These are phyloP conservation scores for Wickerhamomyces subpelliculosus DNA, from an alignment of 805 yeast genomes.

Conservation along the genomic window DNA sequence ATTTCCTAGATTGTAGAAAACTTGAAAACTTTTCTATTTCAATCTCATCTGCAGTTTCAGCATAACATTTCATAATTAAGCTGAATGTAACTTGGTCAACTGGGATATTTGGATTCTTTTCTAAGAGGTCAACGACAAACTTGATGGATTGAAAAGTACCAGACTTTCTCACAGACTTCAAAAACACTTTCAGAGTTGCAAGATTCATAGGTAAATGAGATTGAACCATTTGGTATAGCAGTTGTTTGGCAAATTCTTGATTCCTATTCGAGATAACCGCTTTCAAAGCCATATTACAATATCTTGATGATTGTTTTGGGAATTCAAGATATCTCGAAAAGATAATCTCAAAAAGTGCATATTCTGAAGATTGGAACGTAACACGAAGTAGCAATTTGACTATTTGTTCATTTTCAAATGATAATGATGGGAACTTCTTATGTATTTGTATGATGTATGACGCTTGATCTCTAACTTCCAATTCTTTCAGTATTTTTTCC, in stretches of 20 bases:
- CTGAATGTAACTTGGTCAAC: slow-evolving; percentile 13
- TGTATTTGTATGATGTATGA: background rate
- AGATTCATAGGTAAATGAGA: slow-evolving; percentile 19
- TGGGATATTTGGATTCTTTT: slow-evolving; percentile 15
- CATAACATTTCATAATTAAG: slow-evolving; percentile 2
- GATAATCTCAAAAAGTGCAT: background rate
- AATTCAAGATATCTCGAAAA: background rate
- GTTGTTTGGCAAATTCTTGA: slow-evolving; percentile 20
- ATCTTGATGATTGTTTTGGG: background rate
- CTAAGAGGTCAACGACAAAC: slow-evolving; percentile 16
- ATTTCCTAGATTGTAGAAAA: background rate
- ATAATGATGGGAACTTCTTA: background rate
- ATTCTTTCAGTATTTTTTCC: background rate
- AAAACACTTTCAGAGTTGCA: slow-evolving; percentile 12
- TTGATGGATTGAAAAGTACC: slow-evolving; percentile 12
- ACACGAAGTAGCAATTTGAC: background rate
- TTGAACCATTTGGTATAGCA: slow-evolving; percentile 19
- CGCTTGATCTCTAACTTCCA: background rate
- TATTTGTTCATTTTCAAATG: background rate
- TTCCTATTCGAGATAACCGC: slow-evolving; percentile 13
- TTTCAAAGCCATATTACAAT: slow-evolving; percentile 16
- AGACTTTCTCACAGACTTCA: slow-evolving; percentile 8
- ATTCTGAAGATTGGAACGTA: background rate
- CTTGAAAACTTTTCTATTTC: background rate
- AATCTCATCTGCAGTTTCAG: slow-evolving; percentile 2